phyloP scores from a whole-genome alignment of 305 asterid genomes.

The Fraxinus xanthoxyloides region DNA sequence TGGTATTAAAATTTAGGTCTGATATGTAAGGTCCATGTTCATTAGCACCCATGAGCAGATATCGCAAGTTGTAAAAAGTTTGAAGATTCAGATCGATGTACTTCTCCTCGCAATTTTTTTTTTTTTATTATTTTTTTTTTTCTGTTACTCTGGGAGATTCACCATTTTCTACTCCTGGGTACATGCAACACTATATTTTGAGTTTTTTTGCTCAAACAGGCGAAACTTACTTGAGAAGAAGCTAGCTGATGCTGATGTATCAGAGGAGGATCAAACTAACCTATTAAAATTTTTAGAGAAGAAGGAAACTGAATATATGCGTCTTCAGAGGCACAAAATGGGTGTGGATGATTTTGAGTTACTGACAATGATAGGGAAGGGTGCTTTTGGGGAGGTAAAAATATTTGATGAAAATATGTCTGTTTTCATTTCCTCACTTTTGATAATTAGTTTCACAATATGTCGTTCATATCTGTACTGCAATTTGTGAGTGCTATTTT shows the following conservation, averaged over 20 bases:
- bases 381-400: constrained; percentile 98
- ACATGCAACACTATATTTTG: background rate
- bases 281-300: constrained; percentile 81
- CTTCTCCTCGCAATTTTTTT: background rate
- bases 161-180: background rate
- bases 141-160: background rate
- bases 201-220: constrained; percentile 41
- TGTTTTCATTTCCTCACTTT: constrained; percentile 8
- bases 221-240: constrained; percentile 78
- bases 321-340: constrained; percentile 96
- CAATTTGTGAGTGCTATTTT: background rate
- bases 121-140: background rate
- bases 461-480: constrained; percentile 7
- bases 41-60: background rate
- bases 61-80: background rate
- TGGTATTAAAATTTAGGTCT: constrained; percentile 1
- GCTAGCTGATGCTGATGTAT: constrained; percentile 96
- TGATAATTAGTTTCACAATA: background rate
- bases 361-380: constrained; percentile 94
- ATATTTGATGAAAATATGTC: constrained; percentile 1
- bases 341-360: constrained; percentile 93
- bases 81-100: background rate
- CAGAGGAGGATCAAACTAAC: constrained; percentile 95
- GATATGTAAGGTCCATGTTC: background rate
- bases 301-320: constrained; percentile 98